Conservation (phyloP, 768 basidiomycete species). For the Wakefieldia striispora region DNA sequence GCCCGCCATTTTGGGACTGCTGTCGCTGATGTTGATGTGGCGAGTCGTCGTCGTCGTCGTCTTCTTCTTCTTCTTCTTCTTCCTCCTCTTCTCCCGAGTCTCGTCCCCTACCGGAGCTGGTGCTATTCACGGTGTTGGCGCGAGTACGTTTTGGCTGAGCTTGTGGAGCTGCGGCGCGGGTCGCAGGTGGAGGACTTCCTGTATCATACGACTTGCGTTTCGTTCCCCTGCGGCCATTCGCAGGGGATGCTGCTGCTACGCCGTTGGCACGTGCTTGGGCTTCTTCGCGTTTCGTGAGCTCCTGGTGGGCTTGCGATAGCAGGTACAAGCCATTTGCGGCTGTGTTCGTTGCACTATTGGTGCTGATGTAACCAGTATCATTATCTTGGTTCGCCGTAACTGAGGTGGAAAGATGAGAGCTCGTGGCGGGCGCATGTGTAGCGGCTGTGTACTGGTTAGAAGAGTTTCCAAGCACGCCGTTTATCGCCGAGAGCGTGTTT, state of each 20-base stretch:
- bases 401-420: conserved; percentile 36
- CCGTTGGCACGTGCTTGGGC: conserved; percentile 62
- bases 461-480: conserved; percentile 61
- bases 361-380: conserved; percentile 36
- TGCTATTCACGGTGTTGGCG: conserved; percentile 33
- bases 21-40: conserved; percentile 21
- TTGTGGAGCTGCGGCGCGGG: conserved; percentile 26
- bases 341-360: conserved; percentile 59
- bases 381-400: conserved; percentile 35
- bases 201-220: conserved; percentile 69
- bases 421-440: conserved; percentile 33
- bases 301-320: conserved; percentile 92
- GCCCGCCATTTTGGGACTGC: conserved; percentile 8
- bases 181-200: conserved; percentile 31
- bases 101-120: conserved; percentile 35
- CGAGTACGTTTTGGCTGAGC: conserved; percentile 37
- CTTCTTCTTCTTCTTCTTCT: conserved; percentile 41
- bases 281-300: conserved; percentile 93
- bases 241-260: conserved; percentile 27
- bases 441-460: conserved; percentile 26
- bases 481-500: conserved; percentile 59
- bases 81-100: conserved; percentile 35
- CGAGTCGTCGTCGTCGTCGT: conserved; percentile 31
- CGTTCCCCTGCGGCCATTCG: conserved; percentile 46
- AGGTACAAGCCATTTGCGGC: conserved; percentile 94